Base-by-base conservation (phyloP, 768 basidiomycete species). In the Mycena amicta region DNA sequence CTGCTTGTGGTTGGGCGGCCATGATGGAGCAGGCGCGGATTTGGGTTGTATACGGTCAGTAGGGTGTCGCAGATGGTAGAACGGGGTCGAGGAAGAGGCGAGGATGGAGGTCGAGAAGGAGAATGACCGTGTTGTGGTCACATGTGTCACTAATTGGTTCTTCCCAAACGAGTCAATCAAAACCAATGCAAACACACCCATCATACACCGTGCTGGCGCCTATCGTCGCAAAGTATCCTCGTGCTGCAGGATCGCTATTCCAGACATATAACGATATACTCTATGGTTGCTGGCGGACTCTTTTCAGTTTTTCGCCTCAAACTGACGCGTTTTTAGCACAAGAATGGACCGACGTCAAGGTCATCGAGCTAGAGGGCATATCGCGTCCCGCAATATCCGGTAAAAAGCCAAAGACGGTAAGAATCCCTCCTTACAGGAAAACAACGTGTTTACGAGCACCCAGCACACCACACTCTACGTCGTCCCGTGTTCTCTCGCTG, bases 211-310 rank as follows among this genome's bases (percentile, higher is more conserved):
- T 67, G 3, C 75, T 90, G 26, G 72, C 81, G 11, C 70, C 73
- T 3, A 66, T 85, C 39, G 60, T 88, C 25, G 59, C 65, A 12
- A 89, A 85, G 68, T 92, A 92, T 65, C 89, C 90, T 31, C 76
- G 70, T 25, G 72, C 79, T 16, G 84, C 85, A 2, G 80, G 85
- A 13, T 76, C 81, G 23, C 71, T 92, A 8, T 89, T 91, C 67
- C 90, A 92, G 70, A 79, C 86, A 1, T 91, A 87, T 73, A 92
- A 92, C 68, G 90, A 93, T 57, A 71, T 92, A 28, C 70, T 82
- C 81, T 84, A 22, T 83, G 90, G 88, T 52, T 43, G 29, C n/a
- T 49, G 29, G 16, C 13, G 23, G 20, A 6, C 30, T 26, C 33
- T 26, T 28, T 8, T 49, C 33, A 18, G 40, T 26, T 50, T 52